These are phyloP conservation scores for Diaporthe ilicicola DNA, from an alignment of 2,329 filamentous ascomycete genomes.

Conservation along the genomic window DNA sequence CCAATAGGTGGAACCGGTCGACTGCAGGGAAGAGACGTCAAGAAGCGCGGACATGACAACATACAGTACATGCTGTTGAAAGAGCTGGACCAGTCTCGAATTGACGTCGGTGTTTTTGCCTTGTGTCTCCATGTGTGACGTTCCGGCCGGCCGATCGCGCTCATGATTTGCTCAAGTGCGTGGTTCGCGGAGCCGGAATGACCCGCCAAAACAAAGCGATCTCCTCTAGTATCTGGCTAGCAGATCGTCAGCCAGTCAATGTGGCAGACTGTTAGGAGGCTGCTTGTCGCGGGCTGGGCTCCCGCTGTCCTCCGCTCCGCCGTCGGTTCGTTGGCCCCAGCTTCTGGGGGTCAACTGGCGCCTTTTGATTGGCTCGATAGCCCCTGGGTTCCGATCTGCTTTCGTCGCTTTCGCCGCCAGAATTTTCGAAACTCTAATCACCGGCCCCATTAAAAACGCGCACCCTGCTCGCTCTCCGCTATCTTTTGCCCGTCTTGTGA, in stretches of 20 bases:
- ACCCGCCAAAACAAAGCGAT: conserved; percentile 16
- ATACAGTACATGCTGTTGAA: background rate
- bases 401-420: conserved; percentile 33
- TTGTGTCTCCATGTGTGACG: background rate
- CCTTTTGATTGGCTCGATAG: conserved; percentile 23
- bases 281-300: background rate
- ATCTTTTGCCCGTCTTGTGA: conserved; percentile 7
- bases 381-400: conserved; percentile 39
- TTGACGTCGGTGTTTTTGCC: background rate
- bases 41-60: background rate
- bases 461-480: conserved; percentile 15
- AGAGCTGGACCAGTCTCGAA: background rate
- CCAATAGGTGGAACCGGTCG: too few species aligned
- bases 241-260: too few species aligned
- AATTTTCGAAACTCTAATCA: conserved; percentile 24
- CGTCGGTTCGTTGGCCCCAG: conserved; percentile 15
- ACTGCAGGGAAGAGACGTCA: background rate
- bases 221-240: background rate
- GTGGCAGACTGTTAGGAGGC: background rate
- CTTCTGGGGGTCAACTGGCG: conserved; percentile 25
- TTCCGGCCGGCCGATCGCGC: conserved; percentile 28
- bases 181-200: conserved; percentile 19
- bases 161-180: conserved; percentile 14
- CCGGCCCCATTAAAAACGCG: conserved; percentile 25
- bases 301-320: conserved; percentile 15